Percentiles rank a stretch among this genome's conserved stretches.
Conservation (phyloP, 2,329 filamentous ascomycete species). For the Pseudodiploospora longispora region DNA sequence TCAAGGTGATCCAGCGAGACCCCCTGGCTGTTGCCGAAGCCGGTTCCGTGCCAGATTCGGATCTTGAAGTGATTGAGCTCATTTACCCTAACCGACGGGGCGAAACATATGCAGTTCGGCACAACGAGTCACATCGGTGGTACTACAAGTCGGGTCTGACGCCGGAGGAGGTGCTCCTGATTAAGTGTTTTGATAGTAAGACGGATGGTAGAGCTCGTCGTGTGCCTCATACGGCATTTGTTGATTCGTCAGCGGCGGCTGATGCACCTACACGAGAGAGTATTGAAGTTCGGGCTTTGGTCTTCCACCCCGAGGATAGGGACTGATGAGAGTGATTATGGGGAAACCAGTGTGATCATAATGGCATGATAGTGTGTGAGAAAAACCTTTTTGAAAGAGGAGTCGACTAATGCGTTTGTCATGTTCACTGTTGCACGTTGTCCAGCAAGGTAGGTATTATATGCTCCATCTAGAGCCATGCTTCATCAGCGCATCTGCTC, state of each 20-base stretch:
- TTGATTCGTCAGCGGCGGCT: conserved; percentile 30
- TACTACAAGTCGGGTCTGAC: conserved; percentile 43
- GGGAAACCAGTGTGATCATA: too few relatives aligned
- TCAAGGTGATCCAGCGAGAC: conserved; percentile 42
- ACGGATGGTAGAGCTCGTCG: conserved; percentile 43
- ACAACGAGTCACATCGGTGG: conserved; percentile 38
- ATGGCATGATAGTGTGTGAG: too few relatives aligned
- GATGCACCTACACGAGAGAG: conserved; percentile 46
- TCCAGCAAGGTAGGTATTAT: too few relatives aligned
- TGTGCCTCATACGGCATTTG: conserved; percentile 50
- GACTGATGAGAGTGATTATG: too few relatives aligned
- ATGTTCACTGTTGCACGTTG: too few relatives aligned
- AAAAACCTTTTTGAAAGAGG: too few relatives aligned
- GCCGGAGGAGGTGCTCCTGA: conserved; percentile 46
- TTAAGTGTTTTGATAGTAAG: conserved; percentile 56
- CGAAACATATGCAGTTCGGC: conserved; percentile 39
- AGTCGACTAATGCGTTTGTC: too few relatives aligned
- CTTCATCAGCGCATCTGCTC: too few relatives aligned
- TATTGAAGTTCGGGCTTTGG: conserved; percentile 48
- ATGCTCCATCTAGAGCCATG: too few relatives aligned
- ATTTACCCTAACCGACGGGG: conserved; percentile 44
- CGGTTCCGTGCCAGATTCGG: conserved; percentile 37
- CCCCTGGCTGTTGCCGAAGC: conserved; percentile 47
- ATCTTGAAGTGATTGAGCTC: conserved; percentile 39
- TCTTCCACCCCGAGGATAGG: conserved; percentile 26